Evolutionary conservation across 768 basidiomycete species (phyloP).

Genomic region (Suillus lakei): DNA sequence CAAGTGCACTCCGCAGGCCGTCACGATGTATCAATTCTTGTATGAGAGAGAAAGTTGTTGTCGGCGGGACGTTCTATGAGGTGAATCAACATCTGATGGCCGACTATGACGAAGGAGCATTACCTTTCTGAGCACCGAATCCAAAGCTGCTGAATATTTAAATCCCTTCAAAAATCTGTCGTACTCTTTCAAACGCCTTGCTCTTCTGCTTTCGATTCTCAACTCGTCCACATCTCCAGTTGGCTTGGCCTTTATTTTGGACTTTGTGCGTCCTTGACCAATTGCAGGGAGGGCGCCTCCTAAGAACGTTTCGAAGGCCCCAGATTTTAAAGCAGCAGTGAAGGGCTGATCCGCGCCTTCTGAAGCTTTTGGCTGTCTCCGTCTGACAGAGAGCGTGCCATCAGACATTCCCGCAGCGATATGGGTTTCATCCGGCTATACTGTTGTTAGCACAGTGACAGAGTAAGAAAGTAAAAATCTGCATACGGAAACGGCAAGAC

Average conservation of each 20-base stretch:
- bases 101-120: constrained; percentile 15
- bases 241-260: constrained; percentile 52
- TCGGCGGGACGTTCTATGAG: constrained; percentile 76
- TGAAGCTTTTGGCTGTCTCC: constrained; percentile 79
- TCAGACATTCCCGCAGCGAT: constrained; percentile 98
- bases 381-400: constrained; percentile 95
- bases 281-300: constrained; percentile 56
- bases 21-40: constrained; percentile 93
- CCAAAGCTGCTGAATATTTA: constrained; percentile 93
- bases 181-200: constrained; percentile 79
- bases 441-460: constrained; percentile 13
- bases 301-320: constrained; percentile 72
- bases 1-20: constrained; percentile 82
- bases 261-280: constrained; percentile 58
- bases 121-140: constrained; percentile 88
- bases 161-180: constrained; percentile 90
- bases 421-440: constrained; percentile 93
- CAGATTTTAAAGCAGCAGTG: constrained; percentile 48
- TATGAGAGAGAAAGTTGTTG: constrained; percentile 87
- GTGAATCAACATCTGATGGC: constrained; percentile 3
- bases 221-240: constrained; percentile 75
- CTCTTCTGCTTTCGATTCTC: constrained; percentile 73
- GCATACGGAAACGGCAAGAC: constrained; percentile 88
- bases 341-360: constrained; percentile 47
- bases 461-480: not conserved